Percentiles rank a stretch among this genome's conserved stretches.
phyloP scores from a whole-genome alignment of 371 early-diverging fungal genomes.

The Entomophthora muscae region DNA sequence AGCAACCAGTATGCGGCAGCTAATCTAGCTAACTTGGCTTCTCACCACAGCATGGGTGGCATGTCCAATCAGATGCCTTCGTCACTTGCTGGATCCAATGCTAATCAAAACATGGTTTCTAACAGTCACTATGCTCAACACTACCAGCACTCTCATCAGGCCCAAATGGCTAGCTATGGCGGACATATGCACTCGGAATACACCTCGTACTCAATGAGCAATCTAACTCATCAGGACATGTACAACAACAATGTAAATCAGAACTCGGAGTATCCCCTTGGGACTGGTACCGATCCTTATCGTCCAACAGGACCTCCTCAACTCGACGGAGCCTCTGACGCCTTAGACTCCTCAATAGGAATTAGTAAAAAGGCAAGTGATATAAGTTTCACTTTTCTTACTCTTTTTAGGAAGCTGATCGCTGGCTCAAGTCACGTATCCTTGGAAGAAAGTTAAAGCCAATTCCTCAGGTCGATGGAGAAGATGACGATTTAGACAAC shows the following conservation, averaged over 20 bases:
- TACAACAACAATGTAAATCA: background rate
- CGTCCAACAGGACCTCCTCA: background rate
- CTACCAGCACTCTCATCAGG: background rate
- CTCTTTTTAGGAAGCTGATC: slow-evolving; percentile 13
- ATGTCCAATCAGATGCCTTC: background rate
- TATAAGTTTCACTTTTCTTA: too few species aligned
- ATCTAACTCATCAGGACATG: background rate
- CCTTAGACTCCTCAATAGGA: too few species aligned
- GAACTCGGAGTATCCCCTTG: background rate
- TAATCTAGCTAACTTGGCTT: slow-evolving; percentile 2
- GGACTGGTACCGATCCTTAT: background rate
- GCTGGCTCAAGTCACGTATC: background rate
- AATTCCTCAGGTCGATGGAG: slow-evolving; percentile 27
- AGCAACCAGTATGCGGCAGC: background rate
- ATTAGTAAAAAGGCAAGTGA: too few species aligned
- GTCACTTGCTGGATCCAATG: background rate
- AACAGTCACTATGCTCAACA: background rate
- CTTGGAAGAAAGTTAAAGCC: background rate
- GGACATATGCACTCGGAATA: background rate
- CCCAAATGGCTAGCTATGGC: background rate
- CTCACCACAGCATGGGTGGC: background rate
- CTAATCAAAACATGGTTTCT: background rate
- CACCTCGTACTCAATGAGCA: background rate
- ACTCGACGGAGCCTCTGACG: background rate
- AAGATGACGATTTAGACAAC: slow-evolving; percentile 19